Conservation (phyloP, 805 yeast species). For the Scheffersomyces ergatensis region DNA sequence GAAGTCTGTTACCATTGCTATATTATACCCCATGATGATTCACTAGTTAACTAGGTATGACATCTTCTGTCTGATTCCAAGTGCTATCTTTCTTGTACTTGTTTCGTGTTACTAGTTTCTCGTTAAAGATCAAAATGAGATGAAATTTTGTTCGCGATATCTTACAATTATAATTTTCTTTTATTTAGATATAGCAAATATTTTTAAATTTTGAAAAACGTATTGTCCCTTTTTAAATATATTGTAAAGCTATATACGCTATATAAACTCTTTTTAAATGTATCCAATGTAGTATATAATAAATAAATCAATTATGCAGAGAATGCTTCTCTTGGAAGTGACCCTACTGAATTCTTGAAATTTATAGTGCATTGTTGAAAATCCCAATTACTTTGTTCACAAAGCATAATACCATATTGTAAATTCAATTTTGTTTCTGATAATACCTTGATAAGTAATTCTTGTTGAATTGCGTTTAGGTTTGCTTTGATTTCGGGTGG, state of each 20-base stretch:
- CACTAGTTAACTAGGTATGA: no score
- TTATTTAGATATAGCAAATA: no score
- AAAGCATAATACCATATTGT: conserved; percentile 78
- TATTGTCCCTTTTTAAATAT: not conserved
- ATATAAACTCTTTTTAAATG: not conserved
- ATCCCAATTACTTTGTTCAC: conserved; percentile 87
- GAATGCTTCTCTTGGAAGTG: conserved; percentile 43
- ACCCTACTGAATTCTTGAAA: conserved; percentile 65
- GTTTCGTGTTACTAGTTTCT: no score
- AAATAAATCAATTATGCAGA: not conserved
- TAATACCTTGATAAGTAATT: conserved; percentile 61
- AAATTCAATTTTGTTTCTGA: conserved; percentile 71
- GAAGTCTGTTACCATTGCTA: conserved; percentile 88
- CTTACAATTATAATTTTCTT: no score
- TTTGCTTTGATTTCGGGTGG: conserved; percentile 57
- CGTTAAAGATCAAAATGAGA: no score
- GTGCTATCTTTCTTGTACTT: no score
- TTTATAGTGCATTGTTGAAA: conserved; percentile 64
- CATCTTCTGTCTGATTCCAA: no score
- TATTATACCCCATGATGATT: conserved; percentile 26
- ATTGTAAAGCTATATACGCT: not conserved
- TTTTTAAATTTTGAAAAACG: not conserved
- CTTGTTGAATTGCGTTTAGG: conserved; percentile 56
- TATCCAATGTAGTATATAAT: not conserved
- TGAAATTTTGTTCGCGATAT: no score